Evolutionary conservation across 1,284 basidiomycete genomes (phyloP).

Genomic region (Tilletia horrida): DNA sequence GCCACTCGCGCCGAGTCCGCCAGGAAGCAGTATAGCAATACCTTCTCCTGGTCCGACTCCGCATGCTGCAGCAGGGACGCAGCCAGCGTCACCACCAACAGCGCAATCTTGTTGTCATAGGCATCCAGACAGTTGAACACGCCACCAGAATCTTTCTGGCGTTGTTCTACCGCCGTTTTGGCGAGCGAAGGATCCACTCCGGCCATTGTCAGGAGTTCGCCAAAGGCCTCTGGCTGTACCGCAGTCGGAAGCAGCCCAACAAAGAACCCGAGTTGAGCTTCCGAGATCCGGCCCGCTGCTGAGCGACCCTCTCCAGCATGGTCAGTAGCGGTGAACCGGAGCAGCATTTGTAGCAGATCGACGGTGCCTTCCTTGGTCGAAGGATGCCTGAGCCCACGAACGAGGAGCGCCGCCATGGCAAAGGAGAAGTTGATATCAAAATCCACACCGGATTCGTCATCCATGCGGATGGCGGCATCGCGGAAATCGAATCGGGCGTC

Average conservation of each 20-base stretch:
- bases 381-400: conserved; percentile 46
- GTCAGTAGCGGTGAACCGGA: conserved; percentile 35
- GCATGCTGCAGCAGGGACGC: conserved; percentile 45
- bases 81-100: conserved; percentile 44
- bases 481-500: conserved; percentile 47
- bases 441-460: conserved; percentile 50
- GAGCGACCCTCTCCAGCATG: conserved; percentile 32
- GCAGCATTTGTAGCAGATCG: conserved; percentile 41
- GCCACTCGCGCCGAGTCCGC: conserved; percentile 41
- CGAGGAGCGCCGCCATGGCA: conserved; percentile 46
- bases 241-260: conserved; percentile 44
- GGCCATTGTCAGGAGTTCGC: conserved; percentile 37
- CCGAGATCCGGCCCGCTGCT: conserved; percentile 32
- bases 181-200: conserved; percentile 31
- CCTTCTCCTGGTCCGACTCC: conserved; percentile 38
- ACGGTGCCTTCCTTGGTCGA: conserved; percentile 40
- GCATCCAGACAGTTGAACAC: conserved; percentile 38
- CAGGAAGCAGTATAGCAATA: conserved; percentile 45
- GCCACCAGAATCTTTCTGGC: conserved; percentile 30
- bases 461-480: conserved; percentile 42
- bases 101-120: conserved; percentile 42
- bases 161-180: conserved; percentile 31
- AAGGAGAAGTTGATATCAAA: conserved; percentile 52
- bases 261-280: conserved; percentile 44
- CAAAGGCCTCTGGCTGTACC: conserved; percentile 41